Evolutionary conservation across 2,329 filamentous ascomycete genomes (phyloP), one percentile per base, ranked within the genome.

Genomic region (Metarhizium robertsii): DNA sequence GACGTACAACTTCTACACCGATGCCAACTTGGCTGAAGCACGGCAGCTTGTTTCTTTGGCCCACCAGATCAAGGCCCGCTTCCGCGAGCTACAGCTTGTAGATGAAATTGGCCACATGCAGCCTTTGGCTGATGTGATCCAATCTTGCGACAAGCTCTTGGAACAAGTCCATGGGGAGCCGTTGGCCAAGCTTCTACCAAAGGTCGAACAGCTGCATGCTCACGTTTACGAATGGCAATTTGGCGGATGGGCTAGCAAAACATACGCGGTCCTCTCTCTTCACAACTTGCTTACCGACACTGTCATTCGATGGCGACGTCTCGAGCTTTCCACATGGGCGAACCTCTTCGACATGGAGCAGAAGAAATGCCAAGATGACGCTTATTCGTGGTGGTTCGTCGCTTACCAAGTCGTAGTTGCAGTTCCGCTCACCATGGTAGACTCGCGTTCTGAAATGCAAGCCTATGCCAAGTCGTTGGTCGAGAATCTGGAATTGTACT

Each of bases 361-460:
- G 42, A 78, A 82, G 53, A 90, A 87, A 63, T 91, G 86, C 62
- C 77, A 85, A 25, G 81, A 89, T 51, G 86, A 90, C 65, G 91
- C 92, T 2, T 86, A 85, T 63, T 86, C 87, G 16, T 99, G 94
- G 94, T 99, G 92, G 86, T 99, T 96, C 64, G 80, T 97, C 57
- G 91, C 92, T 1, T 99, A 96, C 65, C 90, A 97, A 69, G 90
- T 87, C 4, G 83, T 95, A 46, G 80, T 99, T 61, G 86, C 85
- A 3, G 86, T 85, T 10, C 87, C 92, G 0, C 75, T 89, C 54
- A 79, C 82, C 20, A 78, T 92, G 58, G 74, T 80, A 1, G 77
- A 83, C 55, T 77, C 79, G 29, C 78, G 75, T 1, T 71, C 80
- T 25, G 80, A 85, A 50, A 71, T 95, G 56, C 73, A 75, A 40